Evolutionary conservation across 805 yeast species (phyloP).

Genomic region (Cyberlindnera mrakii): DNA sequence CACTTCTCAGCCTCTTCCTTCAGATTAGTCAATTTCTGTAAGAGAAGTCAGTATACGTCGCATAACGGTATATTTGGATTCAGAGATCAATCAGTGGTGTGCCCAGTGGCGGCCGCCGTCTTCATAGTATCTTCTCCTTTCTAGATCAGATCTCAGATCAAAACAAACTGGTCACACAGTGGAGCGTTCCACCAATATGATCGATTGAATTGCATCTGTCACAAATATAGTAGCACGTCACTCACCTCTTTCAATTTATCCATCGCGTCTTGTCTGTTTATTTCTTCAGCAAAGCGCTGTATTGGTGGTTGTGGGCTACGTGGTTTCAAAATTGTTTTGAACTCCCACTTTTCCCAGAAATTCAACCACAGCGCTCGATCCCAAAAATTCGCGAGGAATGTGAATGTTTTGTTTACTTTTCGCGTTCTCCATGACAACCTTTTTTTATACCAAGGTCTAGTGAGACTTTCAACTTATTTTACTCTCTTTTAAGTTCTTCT

Average conservation of each 20-base stretch:
- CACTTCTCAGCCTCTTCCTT: constrained; percentile 94
- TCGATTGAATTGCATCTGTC: too few species aligned
- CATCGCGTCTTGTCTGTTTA: constrained; percentile 7
- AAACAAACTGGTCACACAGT: background rate
- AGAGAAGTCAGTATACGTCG: background rate
- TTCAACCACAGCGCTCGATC: too few species aligned
- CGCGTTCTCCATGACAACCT: too few species aligned
- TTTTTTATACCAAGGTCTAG: too few species aligned
- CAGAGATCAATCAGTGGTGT: background rate
- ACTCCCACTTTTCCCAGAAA: too few species aligned
- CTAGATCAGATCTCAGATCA: background rate
- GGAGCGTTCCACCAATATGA: too few species aligned
- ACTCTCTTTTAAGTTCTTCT: too few species aligned
- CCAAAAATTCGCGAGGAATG: too few species aligned
- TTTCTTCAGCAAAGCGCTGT: background rate
- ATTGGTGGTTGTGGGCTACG: background rate
- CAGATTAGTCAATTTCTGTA: constrained; percentile 76
- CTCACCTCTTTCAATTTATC: constrained; percentile 23
- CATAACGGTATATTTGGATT: background rate
- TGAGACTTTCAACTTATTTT: too few species aligned
- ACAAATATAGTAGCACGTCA: background rate
- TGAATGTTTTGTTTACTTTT: too few species aligned
- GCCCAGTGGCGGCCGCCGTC: background rate
- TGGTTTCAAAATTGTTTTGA: background rate
- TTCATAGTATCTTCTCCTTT: background rate